Base-by-base conservation (phyloP, 306 rosid genomes). In the Prunus campanulata region DNA sequence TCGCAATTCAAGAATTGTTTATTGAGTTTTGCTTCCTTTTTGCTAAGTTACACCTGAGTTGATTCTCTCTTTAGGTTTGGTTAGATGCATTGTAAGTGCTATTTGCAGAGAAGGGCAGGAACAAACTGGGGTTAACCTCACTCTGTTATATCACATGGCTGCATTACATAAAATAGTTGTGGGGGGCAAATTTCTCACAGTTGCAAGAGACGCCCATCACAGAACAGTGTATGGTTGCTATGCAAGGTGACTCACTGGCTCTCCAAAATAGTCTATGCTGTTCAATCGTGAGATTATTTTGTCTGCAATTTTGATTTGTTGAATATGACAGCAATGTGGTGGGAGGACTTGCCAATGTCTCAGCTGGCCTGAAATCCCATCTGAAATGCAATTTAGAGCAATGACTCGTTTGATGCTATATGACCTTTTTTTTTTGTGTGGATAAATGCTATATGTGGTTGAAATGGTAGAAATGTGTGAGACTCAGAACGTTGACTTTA, bases 381-480 rank as follows among this genome's bases (percentile, higher is more conserved):
- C 30, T 66, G 42, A n/a, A 66, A 42, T 66, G 24, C 16, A 66
- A 18, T 39, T 42, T 66, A 6, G 47, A 22, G 71, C 15, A n/a
- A 16, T 30, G 27, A 6, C 18, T n/a, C 49, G 2, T 51, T 24
- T 6, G 62, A 20, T 70, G 66, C 3, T 6, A n/a, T n/a, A n/a
- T n/a, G 27, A 29, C 30, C 3, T 29, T 29, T 29, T 29, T 29
- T 29, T 29, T 29, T 0, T 25, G 27, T 25, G 27, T 29, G 30
- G 30, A 29, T 29, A 29, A 29, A 29, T 29, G 30, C 30, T 29
- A 29, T 29, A 29, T 29, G 63, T 57, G 63, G 4, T 57, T 57
- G 65, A 63, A 74, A 29, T 50, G 20, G 61, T 61, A 46, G 70
- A 60, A 74, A 48, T 74, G 66, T 48, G 20, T 13, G 22, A 42